These are phyloP conservation scores for Ascochyta viciae-villosae DNA, from an alignment of 2,329 filamentous ascomycete genomes.

Conservation along the genomic window DNA sequence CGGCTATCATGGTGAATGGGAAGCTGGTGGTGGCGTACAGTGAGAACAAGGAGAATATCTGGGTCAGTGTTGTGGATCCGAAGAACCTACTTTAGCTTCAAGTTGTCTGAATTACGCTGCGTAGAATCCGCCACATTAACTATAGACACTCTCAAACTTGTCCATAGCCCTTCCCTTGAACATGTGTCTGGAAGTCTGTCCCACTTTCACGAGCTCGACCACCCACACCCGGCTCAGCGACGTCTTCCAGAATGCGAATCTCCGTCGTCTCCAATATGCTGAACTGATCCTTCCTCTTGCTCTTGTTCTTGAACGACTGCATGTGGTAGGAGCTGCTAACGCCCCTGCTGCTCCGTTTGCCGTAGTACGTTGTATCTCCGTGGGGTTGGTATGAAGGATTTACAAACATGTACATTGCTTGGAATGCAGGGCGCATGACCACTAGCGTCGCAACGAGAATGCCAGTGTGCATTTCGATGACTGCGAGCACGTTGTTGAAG, in stretches of 20 bases:
- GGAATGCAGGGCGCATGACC: constrained; percentile 18
- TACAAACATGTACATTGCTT: constrained; percentile 3
- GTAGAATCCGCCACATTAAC: no score
- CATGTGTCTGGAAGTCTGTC: no score
- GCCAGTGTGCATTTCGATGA: constrained; percentile 19
- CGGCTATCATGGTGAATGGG: constrained; percentile 17
- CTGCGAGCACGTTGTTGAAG: constrained; percentile 13
- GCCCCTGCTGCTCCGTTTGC: constrained; percentile 3
- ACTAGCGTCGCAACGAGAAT: constrained; percentile 18
- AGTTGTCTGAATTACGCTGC: no score
- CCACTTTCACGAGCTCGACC: neutral
- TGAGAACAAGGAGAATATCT: constrained; percentile 26
- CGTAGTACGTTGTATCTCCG: constrained; percentile 2
- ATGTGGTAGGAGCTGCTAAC: constrained; percentile 3
- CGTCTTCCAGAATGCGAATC: constrained; percentile 6
- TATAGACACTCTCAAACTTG: no score
- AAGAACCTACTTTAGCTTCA: constrained; percentile 8
- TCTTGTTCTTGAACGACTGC: neutral
- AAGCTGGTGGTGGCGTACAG: constrained; percentile 21
- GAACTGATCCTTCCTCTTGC: constrained; percentile 6
- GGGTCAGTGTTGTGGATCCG: constrained; percentile 20
- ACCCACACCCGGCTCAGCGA: neutral
- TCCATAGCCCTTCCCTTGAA: no score
- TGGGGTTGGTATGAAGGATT: constrained; percentile 1
- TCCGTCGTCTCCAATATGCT: constrained; percentile 20